Evolutionary conservation across 1,284 basidiomycete species (phyloP).

Genomic region (Moniliella sp.): DNA sequence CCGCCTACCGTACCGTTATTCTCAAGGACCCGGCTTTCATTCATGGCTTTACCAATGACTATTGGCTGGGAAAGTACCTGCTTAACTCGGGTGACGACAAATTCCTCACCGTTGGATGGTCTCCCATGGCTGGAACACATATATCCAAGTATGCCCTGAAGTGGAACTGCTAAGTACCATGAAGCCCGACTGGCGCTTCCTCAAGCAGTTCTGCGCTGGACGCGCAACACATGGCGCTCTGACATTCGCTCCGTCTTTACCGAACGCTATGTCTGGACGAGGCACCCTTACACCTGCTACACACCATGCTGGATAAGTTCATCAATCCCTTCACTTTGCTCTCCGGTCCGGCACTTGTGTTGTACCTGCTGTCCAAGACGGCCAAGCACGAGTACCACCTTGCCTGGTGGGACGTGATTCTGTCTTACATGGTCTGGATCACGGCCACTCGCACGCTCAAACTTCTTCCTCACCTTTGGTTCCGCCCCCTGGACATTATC

Average conservation of each 20-base stretch:
- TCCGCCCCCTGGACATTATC: constrained; percentile 59
- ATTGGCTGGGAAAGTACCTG: constrained; percentile 45
- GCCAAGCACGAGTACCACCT: constrained; percentile 57
- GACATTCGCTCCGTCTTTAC: constrained; percentile 68
- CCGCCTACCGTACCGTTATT: constrained; percentile 73
- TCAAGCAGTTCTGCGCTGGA: constrained; percentile 78
- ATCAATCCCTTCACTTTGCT: constrained; percentile 72
- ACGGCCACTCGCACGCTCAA: constrained; percentile 61
- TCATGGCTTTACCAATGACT: constrained; percentile 84
- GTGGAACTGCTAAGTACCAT: constrained; percentile 72
- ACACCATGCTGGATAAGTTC: constrained; percentile 77
- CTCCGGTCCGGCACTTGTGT: constrained; percentile 55
- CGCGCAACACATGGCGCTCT: constrained; percentile 72
- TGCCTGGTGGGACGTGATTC: constrained; percentile 55
- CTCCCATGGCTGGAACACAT: constrained; percentile 72
- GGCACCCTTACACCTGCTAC: constrained; percentile 67
- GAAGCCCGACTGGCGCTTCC: constrained; percentile 83
- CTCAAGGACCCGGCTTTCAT: constrained; percentile 78
- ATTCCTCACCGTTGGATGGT: constrained; percentile 91
- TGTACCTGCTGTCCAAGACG: constrained; percentile 54
- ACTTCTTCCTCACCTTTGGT: constrained; percentile 66
- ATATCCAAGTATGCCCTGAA: constrained; percentile 71
- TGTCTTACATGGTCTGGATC: constrained; percentile 34
- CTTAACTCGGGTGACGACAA: constrained; percentile 46
- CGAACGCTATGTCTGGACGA: constrained; percentile 64